Percentiles rank a stretch among this genome's conserved stretches.
Evolutionary conservation across 1,284 basidiomycete species (phyloP).

Genomic region (Coriolopsis trogii): DNA sequence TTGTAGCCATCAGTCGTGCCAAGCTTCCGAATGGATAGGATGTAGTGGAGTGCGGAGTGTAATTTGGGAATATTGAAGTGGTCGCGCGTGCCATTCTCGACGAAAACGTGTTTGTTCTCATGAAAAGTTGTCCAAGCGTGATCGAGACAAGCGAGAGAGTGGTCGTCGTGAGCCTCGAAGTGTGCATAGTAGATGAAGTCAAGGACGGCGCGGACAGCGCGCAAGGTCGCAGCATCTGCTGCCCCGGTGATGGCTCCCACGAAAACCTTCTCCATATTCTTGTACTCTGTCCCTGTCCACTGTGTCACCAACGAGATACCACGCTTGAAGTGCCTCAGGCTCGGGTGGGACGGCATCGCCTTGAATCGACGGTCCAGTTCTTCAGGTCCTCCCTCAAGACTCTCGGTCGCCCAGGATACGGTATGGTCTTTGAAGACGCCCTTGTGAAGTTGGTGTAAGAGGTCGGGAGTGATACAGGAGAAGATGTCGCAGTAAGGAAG

Average conservation of each 20-base stretch:
- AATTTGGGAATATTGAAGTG: slow-evolving; percentile 36
- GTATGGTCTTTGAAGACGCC: slow-evolving; percentile 36
- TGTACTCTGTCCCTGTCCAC: slow-evolving; percentile 32
- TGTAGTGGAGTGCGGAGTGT: slow-evolving; percentile 30
- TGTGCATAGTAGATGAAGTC: slow-evolving; percentile 35
- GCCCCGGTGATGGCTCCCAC: slow-evolving; percentile 25
- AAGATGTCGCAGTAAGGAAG: slow-evolving; percentile 31
- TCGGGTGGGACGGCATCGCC: slow-evolving; percentile 20
- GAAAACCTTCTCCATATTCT: slow-evolving; percentile 30
- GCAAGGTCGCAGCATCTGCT: neutral
- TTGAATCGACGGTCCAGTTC: slow-evolving; percentile 30
- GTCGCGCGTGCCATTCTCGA: slow-evolving; percentile 15
- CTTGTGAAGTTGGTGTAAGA: slow-evolving; percentile 34
- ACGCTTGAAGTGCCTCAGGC: slow-evolving; percentile 27
- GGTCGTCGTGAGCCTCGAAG: slow-evolving; percentile 21
- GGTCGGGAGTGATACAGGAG: slow-evolving; percentile 28
- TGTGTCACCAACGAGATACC: slow-evolving; percentile 28
- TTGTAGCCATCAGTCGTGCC: slow-evolving; percentile 30
- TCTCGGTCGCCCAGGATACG: slow-evolving; percentile 25
- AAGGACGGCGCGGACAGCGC: slow-evolving; percentile 27
- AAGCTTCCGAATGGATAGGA: slow-evolving; percentile 18
- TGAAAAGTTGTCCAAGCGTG: slow-evolving; percentile 27
- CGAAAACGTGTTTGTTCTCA: slow-evolving; percentile 28
- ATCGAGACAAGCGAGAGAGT: slow-evolving; percentile 17
- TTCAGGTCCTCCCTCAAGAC: slow-evolving; percentile 10